These are phyloP conservation scores for Ordospora colligata DNA, from an alignment of 371 early-diverging fungal species.

Conservation along the genomic window DNA sequence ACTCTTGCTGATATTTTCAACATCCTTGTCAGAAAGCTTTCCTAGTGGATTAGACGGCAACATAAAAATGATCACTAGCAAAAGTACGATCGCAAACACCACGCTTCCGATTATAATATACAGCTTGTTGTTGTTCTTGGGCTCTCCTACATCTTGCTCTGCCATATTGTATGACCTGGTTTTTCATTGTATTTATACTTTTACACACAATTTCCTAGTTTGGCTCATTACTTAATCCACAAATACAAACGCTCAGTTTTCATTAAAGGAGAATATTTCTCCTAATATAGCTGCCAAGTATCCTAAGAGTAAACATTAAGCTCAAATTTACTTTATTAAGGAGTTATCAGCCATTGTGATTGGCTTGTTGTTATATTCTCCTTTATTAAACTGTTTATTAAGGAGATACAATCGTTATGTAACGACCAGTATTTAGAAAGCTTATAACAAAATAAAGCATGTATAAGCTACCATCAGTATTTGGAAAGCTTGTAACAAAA, in stretches of 20 bases:
- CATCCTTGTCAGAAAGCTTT: neutral
- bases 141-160: too few relatives aligned
- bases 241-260: too few relatives aligned
- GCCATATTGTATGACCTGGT: too few relatives aligned
- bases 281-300: too few relatives aligned
- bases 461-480: neutral
- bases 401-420: neutral
- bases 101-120: too few relatives aligned
- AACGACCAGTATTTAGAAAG: neutral
- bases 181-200: conserved; percentile 1
- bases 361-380: neutral
- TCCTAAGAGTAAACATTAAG: too few relatives aligned
- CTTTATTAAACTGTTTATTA: neutral
- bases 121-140: neutral
- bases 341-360: too few relatives aligned
- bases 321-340: too few relatives aligned
- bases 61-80: neutral
- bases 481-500: neutral
- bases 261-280: too few relatives aligned
- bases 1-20: neutral
- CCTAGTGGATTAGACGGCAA: neutral
- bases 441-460: neutral
- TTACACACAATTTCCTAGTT: neutral
- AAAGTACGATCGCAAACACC: neutral
- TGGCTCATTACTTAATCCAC: neutral